Base-by-base conservation (phyloP, 2,329 filamentous ascomycete genomes). In the Fusarium hainanense region DNA sequence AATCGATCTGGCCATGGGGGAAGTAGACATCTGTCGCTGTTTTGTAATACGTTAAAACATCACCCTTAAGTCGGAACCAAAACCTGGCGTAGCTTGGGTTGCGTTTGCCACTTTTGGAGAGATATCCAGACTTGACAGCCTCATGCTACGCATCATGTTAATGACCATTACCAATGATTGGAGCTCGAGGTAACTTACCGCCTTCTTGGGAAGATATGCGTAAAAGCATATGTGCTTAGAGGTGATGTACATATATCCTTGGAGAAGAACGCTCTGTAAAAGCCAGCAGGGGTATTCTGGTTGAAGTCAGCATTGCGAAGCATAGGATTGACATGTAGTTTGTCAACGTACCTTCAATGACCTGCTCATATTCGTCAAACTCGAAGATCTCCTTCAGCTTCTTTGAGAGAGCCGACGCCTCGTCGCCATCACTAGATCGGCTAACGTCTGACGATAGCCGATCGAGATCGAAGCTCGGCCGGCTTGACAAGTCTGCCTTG, bases 231-330 rank as follows among this genome's bases (percentile, higher is more conserved):
- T 92, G 77, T 99, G 96, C 73, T 91, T 92, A 66, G 92, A 86
- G 0, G 96, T 98, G 76, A 99, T 93, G 81, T 98, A 98, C 87
- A 99, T 91, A 78, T 96, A 98, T 8, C 96, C 96, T 77, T 98
- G 94, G 11, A 98, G 86, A 30, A 98, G 84, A 46, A 97, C 93
- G 76, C 92, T 97, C 78, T 98, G 94, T 34, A 98, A 82, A 41
- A 98, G 83, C 90, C 93, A 98, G 81, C 95, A 98, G 11, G 94
- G 92, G 77, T 97, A 98, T 82, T 98, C 95, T 89, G 37, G 23
- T 14, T 6, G 8, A 28, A 18, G 61, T 77, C 63, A 74, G 69
- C 37, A 69, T 50, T 28, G 46, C n/a, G 20, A 37, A 8, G 14
- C 13, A n/a, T 11, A 27, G 16, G 13, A 18, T 25, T 28, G 34